phyloP scores from a whole-genome alignment of 2,329 filamentous ascomycete genomes.

The Daldinia sp. region DNA sequence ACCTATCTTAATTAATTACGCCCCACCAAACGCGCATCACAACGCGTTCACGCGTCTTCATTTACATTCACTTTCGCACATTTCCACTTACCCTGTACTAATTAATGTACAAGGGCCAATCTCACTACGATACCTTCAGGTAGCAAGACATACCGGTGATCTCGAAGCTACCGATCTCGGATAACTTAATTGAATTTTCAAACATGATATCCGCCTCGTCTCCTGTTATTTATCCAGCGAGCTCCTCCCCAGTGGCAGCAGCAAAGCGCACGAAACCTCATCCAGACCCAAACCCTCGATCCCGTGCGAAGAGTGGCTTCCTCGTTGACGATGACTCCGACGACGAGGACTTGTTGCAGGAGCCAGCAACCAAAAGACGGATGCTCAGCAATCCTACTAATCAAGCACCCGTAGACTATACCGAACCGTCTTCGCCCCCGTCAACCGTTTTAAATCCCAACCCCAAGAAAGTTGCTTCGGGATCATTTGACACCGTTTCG shows the following conservation, averaged over 20 bases:
- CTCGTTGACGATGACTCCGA: conserved; percentile 59
- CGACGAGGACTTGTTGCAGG: conserved; percentile 49
- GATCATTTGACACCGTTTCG: conserved; percentile 6
- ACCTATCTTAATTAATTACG: neutral
- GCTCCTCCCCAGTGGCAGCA: conserved; percentile 55
- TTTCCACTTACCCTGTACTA: conserved; percentile 1
- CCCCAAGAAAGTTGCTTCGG: conserved; percentile 18
- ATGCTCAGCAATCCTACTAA: conserved; percentile 55
- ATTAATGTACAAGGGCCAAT: conserved; percentile 2
- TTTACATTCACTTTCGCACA: conserved; percentile 20
- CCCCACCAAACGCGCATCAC: conserved; percentile 33
- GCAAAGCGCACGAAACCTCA: conserved; percentile 55
- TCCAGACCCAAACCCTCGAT: conserved; percentile 51
- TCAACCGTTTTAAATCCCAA: conserved; percentile 30
- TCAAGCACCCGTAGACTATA: conserved; percentile 34
- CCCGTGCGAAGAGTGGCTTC: conserved; percentile 58
- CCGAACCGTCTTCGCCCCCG: conserved; percentile 47
- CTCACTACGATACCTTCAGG: conserved; percentile 10
- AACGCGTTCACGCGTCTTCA: conserved; percentile 29
- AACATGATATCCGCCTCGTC: conserved; percentile 72
- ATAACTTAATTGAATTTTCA: conserved; percentile 27
- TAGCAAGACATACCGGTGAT: conserved; percentile 18
- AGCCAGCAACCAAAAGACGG: conserved; percentile 58
- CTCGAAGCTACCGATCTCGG: conserved; percentile 12
- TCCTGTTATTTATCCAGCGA: conserved; percentile 66